phyloP scores from a whole-genome alignment of 352 stramenopile species.

The Peronosclerospora sorghi region DNA sequence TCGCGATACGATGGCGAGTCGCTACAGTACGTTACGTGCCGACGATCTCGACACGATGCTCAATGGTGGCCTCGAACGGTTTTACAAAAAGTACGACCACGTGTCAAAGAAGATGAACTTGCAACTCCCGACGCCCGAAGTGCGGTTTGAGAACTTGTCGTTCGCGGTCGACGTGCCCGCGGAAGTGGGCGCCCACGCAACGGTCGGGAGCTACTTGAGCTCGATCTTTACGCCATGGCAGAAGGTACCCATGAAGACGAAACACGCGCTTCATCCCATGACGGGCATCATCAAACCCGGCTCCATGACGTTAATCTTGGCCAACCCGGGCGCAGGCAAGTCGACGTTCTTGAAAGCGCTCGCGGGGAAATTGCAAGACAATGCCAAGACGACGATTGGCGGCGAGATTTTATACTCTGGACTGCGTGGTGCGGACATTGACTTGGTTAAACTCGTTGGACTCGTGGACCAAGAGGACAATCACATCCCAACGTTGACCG shows the following conservation, averaged over 20 bases:
- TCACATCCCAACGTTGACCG: slow-evolving; percentile 87
- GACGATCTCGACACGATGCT: slow-evolving; percentile 59
- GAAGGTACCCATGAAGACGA: slow-evolving; percentile 22
- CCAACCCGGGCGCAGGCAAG: slow-evolving; percentile 46
- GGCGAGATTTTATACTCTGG: slow-evolving; percentile 43
- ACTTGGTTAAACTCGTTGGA: slow-evolving; percentile 50
- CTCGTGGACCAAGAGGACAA: slow-evolving; percentile 72
- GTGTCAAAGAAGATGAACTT: slow-evolving; percentile 55
- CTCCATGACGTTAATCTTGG: slow-evolving; percentile 26
- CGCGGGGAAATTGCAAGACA: slow-evolving; percentile 46
- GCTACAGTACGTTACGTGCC: slow-evolving; percentile 35
- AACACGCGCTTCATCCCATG: slow-evolving; percentile 52
- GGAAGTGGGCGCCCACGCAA: slow-evolving; percentile 19
- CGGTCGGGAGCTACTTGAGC: not conserved
- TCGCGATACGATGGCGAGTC: slow-evolving; percentile 18
- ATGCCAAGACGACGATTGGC: slow-evolving; percentile 16
- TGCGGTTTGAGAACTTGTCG: slow-evolving; percentile 68
- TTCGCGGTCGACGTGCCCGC: slow-evolving; percentile 50
- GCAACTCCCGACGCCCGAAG: slow-evolving; percentile 25
- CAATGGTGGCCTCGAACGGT: slow-evolving; percentile 51
- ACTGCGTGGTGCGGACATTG: slow-evolving; percentile 28
- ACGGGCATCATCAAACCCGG: slow-evolving; percentile 50
- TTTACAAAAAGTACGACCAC: slow-evolving; percentile 80
- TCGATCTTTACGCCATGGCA: slow-evolving; percentile 40
- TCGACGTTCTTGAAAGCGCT: slow-evolving; percentile 58